A percentile compares a stretch with the other conserved stretches of the same genome.
Evolutionary conservation across 768 basidiomycete genomes (phyloP).

Genomic region (Obba rivulosa): DNA sequence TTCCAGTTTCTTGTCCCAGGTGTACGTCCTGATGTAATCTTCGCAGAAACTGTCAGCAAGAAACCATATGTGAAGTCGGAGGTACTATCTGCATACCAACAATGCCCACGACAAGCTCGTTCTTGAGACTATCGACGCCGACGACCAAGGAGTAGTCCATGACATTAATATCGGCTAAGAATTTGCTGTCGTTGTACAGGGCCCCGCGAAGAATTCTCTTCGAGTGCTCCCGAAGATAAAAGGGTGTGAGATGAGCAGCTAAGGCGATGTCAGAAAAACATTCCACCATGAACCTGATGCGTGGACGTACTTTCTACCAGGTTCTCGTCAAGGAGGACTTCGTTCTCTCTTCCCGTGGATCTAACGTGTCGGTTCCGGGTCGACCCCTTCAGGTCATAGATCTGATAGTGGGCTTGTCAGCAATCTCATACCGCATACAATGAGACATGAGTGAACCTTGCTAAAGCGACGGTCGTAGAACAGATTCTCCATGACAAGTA

Average conservation of each 20-base stretch:
- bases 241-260: slow-evolving; percentile 84
- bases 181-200: slow-evolving; percentile 92
- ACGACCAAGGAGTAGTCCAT: slow-evolving; percentile 98
- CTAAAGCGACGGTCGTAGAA: slow-evolving; percentile 91
- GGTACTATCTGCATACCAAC: slow-evolving; percentile 65
- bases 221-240: slow-evolving; percentile 94
- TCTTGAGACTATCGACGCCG: slow-evolving; percentile 84
- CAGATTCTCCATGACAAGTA: slow-evolving; percentile 96
- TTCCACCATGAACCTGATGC: background rate
- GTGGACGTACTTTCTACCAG: slow-evolving; percentile 68
- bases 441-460: slow-evolving; percentile 44
- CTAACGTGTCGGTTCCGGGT: slow-evolving; percentile 91
- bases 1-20: slow-evolving; percentile 98
- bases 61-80: background rate
- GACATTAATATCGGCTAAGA: slow-evolving; percentile 89
- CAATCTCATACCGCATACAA: background rate
- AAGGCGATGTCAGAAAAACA: slow-evolving; percentile 7
- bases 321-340: slow-evolving; percentile 95
- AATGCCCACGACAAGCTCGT: slow-evolving; percentile 94
- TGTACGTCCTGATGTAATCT: slow-evolving; percentile 96
- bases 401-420: slow-evolving; percentile 38
- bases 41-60: background rate
- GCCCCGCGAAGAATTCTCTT: slow-evolving; percentile 90
- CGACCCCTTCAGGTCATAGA: slow-evolving; percentile 96
- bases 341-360: slow-evolving; percentile 84